These are phyloP conservation scores for Cronartium ribicola DNA, from an alignment of 1,284 basidiomycete species.

Conservation along the genomic window DNA sequence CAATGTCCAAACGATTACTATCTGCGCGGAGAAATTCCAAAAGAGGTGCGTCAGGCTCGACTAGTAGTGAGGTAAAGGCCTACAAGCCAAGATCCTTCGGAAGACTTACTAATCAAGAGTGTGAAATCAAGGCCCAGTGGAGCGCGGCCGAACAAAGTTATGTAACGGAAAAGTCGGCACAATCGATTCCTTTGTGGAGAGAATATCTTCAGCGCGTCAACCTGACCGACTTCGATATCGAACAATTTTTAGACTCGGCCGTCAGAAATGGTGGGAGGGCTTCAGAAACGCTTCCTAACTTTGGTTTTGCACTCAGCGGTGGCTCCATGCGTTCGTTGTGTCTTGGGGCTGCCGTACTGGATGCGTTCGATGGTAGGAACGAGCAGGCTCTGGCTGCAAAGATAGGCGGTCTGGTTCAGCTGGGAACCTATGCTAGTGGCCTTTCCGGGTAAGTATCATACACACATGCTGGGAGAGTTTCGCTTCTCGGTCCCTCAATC, in stretches of 20 bases:
- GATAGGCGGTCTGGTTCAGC: slow-evolving; percentile 28
- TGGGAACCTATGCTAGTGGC: slow-evolving; percentile 29
- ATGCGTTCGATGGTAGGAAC: slow-evolving; percentile 36
- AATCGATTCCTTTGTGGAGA: slow-evolving; percentile 23
- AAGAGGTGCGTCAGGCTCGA: slow-evolving; percentile 5
- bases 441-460: slow-evolving; percentile 23
- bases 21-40: slow-evolving; percentile 1
- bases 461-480: not conserved
- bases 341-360: slow-evolving; percentile 23
- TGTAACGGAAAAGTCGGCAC: slow-evolving; percentile 11
- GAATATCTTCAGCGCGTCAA: slow-evolving; percentile 19
- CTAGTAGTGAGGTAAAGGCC: not conserved
- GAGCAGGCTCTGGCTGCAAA: slow-evolving; percentile 1
- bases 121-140: not conserved
- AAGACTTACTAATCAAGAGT: not conserved
- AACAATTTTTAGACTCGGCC: slow-evolving; percentile 18
- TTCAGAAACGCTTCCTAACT: slow-evolving; percentile 23
- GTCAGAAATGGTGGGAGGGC: slow-evolving; percentile 2
- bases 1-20: slow-evolving; percentile 22
- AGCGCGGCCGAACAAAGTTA: slow-evolving; percentile 10
- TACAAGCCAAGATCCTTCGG: not conserved
- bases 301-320: slow-evolving; percentile 29
- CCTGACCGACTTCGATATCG: slow-evolving; percentile 22
- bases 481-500: not conserved
- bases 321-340: slow-evolving; percentile 22